These are phyloP conservation scores for Cenchrus americanus DNA, from an alignment of 176 grass and related monocot genomes.

Conservation along the genomic window DNA sequence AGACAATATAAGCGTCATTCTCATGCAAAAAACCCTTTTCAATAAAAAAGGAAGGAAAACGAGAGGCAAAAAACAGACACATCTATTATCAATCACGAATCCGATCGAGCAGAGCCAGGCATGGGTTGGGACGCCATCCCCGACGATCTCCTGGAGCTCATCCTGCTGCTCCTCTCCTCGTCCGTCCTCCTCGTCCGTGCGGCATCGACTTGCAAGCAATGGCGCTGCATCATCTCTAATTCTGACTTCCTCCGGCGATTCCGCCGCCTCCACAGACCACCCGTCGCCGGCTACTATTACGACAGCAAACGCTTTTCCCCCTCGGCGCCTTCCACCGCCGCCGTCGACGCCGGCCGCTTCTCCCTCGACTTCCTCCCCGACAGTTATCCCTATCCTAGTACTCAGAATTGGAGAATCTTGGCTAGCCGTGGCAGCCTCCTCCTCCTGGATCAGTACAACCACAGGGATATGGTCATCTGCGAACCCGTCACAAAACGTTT, in stretches of 20 bases:
- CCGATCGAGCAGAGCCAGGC: too few species aligned
- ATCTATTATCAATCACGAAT: too few species aligned
- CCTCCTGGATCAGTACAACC: neutral
- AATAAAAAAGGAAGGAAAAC: too few species aligned
- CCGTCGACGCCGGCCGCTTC: neutral
- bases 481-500: neutral
- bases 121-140: neutral
- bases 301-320: neutral
- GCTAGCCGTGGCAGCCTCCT: conserved; percentile 23
- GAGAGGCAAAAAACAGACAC: too few species aligned
- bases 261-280: neutral
- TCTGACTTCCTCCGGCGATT: neutral
- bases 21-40: too few species aligned
- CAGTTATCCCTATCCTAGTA: neutral
- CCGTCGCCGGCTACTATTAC: conserved; percentile 13
- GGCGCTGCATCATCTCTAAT: neutral
- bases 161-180: neutral
- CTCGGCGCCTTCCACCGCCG: neutral
- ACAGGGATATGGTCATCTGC: neutral
- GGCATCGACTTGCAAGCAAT: neutral
- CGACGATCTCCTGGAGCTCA: neutral
- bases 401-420: too few species aligned
- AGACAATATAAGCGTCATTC: too few species aligned
- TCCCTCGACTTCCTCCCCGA: neutral
- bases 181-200: neutral